Percentiles rank a stretch among this genome's conserved stretches.
Evolutionary conservation across 768 basidiomycete genomes (phyloP).

Genomic region (Cyathus striatus): DNA sequence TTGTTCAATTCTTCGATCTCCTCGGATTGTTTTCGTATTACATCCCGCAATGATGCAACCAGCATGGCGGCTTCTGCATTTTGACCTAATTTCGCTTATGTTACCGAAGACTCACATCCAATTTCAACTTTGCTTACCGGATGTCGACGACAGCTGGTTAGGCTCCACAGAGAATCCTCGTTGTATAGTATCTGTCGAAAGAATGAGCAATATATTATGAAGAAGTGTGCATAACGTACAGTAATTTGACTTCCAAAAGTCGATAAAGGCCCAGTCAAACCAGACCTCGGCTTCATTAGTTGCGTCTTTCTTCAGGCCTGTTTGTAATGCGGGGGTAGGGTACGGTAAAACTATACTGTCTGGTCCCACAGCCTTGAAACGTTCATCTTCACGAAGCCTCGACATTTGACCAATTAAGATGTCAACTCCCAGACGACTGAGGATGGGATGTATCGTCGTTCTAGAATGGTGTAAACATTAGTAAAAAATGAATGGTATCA

Average conservation of each 20-base stretch:
- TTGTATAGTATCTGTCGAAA: constrained; percentile 62
- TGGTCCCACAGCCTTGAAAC: constrained; percentile 87
- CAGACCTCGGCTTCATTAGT: constrained; percentile 82
- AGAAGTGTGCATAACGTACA: constrained; percentile 51
- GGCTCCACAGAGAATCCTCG: constrained; percentile 69
- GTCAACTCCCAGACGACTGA: constrained; percentile 87
- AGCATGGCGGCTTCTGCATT: constrained; percentile 77
- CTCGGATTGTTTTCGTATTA: constrained; percentile 74
- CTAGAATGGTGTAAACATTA: constrained; percentile 32
- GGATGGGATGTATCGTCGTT: constrained; percentile 81
- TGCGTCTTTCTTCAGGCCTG: constrained; percentile 27
- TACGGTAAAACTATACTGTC: constrained; percentile 69
- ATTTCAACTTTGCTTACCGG: constrained; percentile 36
- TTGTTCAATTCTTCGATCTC: constrained; percentile 70
- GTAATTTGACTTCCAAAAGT: constrained; percentile 98
- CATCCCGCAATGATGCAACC: constrained; percentile 78
- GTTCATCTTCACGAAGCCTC: constrained; percentile 84
- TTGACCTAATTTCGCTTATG: constrained; percentile 38
- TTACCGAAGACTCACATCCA: constrained; percentile 1
- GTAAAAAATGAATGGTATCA: background rate
- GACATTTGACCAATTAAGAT: constrained; percentile 83
- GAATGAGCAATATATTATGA: constrained; percentile 1
- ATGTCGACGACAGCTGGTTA: constrained; percentile 52
- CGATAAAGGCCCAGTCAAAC: constrained; percentile 98
- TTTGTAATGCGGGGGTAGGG: constrained; percentile 30